Conservation (phyloP, 768 basidiomycete genomes). For the Tylopilus balloui region DNA sequence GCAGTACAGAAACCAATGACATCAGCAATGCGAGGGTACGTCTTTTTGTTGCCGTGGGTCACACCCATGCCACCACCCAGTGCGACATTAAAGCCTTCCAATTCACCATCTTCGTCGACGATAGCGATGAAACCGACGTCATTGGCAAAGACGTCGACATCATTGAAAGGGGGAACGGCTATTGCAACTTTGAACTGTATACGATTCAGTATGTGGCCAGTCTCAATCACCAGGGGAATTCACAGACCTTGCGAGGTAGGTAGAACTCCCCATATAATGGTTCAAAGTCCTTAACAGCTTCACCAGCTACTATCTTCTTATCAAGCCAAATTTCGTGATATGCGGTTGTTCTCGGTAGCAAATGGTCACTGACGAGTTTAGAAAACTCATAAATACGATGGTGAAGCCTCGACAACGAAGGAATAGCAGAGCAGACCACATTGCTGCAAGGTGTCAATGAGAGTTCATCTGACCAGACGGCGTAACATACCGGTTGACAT, state of each 20-base stretch:
- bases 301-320: constrained; percentile 93
- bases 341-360: constrained; percentile 86
- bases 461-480: background rate
- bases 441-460: constrained; percentile 48
- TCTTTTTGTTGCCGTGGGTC: constrained; percentile 98
- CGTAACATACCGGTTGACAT: constrained; percentile 77
- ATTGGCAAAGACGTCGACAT: constrained; percentile 92
- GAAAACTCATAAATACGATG: constrained; percentile 78
- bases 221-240: background rate
- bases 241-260: constrained; percentile 83
- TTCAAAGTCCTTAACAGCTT: constrained; percentile 90
- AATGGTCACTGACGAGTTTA: constrained; percentile 75
- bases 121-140: constrained; percentile 98
- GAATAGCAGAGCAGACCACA: constrained; percentile 88
- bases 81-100: constrained; percentile 91
- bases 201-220: background rate
- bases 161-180: constrained; percentile 94
- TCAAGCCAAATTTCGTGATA: constrained; percentile 99
- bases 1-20: constrained; percentile 90
- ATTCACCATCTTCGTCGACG: constrained; percentile 64
- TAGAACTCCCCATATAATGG: constrained; percentile 98
- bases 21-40: constrained; percentile 86
- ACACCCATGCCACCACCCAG: constrained; percentile 99
- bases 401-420: constrained; percentile 84
- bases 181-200: constrained; percentile 93